A percentile compares a stretch with the other conserved stretches of the same genome.
Evolutionary conservation across 2,329 filamentous ascomycete genomes (phyloP).

Genomic region (Stylonectria norvegica): DNA sequence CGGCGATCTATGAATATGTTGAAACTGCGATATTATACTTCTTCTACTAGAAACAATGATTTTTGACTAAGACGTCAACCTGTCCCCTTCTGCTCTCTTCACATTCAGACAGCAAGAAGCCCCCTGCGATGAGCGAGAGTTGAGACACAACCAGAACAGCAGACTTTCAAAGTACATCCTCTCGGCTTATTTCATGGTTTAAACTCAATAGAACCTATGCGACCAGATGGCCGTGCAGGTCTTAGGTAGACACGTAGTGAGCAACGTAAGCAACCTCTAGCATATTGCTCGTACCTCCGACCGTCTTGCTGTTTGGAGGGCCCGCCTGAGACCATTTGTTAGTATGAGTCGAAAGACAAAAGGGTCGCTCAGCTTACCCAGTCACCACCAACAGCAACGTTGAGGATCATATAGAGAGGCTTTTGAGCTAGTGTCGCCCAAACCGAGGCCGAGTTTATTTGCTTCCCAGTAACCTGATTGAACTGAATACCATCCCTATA

Average conservation of each 20-base stretch:
- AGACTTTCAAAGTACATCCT: too few relatives aligned
- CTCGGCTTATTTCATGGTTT: too few relatives aligned
- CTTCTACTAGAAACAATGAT: too few relatives aligned
- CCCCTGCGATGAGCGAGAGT: too few relatives aligned
- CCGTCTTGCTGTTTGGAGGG: conserved; percentile 43
- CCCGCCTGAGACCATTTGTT: conserved; percentile 40
- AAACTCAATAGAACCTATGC: too few relatives aligned
- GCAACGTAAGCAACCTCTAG: conserved; percentile 49
- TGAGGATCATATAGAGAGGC: conserved; percentile 51
- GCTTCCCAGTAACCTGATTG: conserved; percentile 41
- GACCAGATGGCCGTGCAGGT: too few relatives aligned
- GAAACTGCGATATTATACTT: too few relatives aligned
- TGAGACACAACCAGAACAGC: too few relatives aligned
- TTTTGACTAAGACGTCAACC: too few relatives aligned
- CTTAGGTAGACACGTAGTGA: conserved; percentile 23
- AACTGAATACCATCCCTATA: conserved; percentile 44
- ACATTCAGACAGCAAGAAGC: too few relatives aligned
- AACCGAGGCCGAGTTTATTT: conserved; percentile 42
- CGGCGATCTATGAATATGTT: too few relatives aligned
- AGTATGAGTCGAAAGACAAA: not conserved
- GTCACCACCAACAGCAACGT: conserved; percentile 53
- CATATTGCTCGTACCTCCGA: conserved; percentile 40
- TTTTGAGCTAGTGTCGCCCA: conserved; percentile 50
- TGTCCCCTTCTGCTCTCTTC: too few relatives aligned
- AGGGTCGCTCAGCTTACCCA: conserved; percentile 39